Conservation (phyloP, 192 early-diverging fungal genomes). For the Coemansia sp. region DNA sequence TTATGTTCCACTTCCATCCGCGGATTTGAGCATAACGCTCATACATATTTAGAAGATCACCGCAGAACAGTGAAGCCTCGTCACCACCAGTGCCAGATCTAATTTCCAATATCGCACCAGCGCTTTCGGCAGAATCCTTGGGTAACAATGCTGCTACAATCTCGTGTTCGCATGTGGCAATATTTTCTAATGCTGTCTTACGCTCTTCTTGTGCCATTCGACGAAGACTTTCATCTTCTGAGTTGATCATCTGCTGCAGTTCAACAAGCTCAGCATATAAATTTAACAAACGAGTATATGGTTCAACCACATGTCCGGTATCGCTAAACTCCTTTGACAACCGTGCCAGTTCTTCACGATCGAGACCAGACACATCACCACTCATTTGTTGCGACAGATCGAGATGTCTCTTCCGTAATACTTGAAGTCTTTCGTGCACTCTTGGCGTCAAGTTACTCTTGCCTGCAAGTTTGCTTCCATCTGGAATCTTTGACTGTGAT, state of each 20-base stretch:
- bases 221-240: conserved; percentile 35
- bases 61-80: conserved; percentile 73
- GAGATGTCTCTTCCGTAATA: conserved; percentile 21
- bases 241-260: conserved; percentile 45
- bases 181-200: conserved; percentile 32
- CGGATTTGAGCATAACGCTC: conserved; percentile 61
- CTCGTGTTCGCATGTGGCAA: conserved; percentile 55
- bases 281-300: conserved; percentile 30
- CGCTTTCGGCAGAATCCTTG: conserved; percentile 67
- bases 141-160: conserved; percentile 63
- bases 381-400: conserved; percentile 30
- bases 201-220: conserved; percentile 66
- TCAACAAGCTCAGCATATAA: conserved; percentile 42
- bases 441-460: conserved; percentile 44
- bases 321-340: conserved; percentile 53
- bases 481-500: conserved; percentile 9
- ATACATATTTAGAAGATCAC: conserved; percentile 73
- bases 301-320: conserved; percentile 19
- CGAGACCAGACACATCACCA: conserved; percentile 30
- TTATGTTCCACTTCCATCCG: conserved; percentile 65
- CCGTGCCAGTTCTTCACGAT: conserved; percentile 44
- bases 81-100: conserved; percentile 76
- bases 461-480: conserved; percentile 39
- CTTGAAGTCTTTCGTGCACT: conserved; percentile 37
- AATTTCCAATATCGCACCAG: conserved; percentile 71